Evolutionary conservation across 108 stramenopile genomes (phyloP), one percentile per base, ranked within the genome.

Genomic region (Asterionellopsis glacialis): DNA sequence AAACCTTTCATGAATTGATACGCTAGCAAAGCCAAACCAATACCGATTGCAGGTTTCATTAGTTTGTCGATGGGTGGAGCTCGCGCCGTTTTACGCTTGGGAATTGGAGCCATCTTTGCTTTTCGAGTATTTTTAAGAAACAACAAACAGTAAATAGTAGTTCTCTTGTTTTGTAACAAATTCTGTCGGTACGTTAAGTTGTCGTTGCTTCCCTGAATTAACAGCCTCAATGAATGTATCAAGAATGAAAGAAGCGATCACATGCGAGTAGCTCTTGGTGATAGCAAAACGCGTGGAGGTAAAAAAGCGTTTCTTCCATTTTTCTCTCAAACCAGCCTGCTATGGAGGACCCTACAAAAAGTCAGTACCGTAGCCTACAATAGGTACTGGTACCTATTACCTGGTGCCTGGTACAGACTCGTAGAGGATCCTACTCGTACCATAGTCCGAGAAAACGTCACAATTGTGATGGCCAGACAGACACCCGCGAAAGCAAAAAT

Each of bases 1-100:
- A 83, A 70, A 27, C 91, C 91, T 45, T 76, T 74, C 61, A 92
- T 67, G 57, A 89, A 83, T 19, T 87, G 80, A 63, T 89, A 92
- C 10, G 62, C 85, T 9, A 88, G 21, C 51, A 92, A 57, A 3
- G 87, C 83, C 49, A 92, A 24, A 38, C 59, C 85, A 22, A 92
- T 55, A 13, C 76, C 91, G 41, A 81, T 74, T 18, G 87, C 84
- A 39, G 91, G 91, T 42, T 75, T 84, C 12, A 88, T 55, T 0
- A 85, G 67, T 65, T 85, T 79, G 39, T 88, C 86, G 25, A 92
- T 50, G 11, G 85, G 68, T 9, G 84, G 87, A 44, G 90, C 64
- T 26, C 22, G 40, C 45, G 9, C 59, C 13, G 59, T 25, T 21
- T 48, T 45, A 25, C 23, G 22, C 41, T 60, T 60, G 5, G 39